These are phyloP conservation scores for Metarhizium brunneum DNA, from an alignment of 2,329 filamentous ascomycete genomes.

Conservation along the genomic window DNA sequence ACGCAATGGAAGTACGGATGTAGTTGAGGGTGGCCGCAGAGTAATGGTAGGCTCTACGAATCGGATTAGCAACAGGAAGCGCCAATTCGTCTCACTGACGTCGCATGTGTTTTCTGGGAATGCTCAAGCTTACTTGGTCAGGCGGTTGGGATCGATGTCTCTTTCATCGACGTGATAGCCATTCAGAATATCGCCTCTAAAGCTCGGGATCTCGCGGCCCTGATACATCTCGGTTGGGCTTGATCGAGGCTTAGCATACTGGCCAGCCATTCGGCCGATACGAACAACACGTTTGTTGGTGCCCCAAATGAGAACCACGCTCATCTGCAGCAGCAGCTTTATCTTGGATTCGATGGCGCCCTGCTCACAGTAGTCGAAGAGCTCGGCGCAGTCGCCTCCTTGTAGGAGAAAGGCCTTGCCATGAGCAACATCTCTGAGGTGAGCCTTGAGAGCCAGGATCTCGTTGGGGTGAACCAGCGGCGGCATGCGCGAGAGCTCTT, in stretches of 20 bases:
- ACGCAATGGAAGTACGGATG: constrained; percentile 71
- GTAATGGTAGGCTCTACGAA: constrained; percentile 75
- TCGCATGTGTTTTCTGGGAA: too few species aligned
- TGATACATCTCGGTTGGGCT: constrained; percentile 77
- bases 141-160: constrained; percentile 69
- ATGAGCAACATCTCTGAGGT: constrained; percentile 74
- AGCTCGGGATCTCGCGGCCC: constrained; percentile 75
- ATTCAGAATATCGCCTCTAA: constrained; percentile 93
- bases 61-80: constrained; percentile 1
- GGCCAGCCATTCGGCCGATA: constrained; percentile 92
- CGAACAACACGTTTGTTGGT: constrained; percentile 73
- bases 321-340: constrained; percentile 95
- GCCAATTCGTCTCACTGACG: neutral
- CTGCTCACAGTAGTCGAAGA: constrained; percentile 93
- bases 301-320: constrained; percentile 88
- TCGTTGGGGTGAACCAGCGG: constrained; percentile 73
- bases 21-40: constrained; percentile 94
- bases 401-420: constrained; percentile 92
- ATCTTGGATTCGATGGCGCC: constrained; percentile 90
- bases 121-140: constrained; percentile 51
- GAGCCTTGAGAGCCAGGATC: constrained; percentile 70
- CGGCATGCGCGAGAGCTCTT: constrained; percentile 59
- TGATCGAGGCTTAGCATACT: constrained; percentile 93
- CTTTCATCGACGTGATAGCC: constrained; percentile 71
- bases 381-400: constrained; percentile 92